Evolutionary conservation across 2,329 filamentous ascomycete genomes (phyloP), one percentile per base, ranked within the genome.

Genomic region (Aspergillus ochraceus): DNA sequence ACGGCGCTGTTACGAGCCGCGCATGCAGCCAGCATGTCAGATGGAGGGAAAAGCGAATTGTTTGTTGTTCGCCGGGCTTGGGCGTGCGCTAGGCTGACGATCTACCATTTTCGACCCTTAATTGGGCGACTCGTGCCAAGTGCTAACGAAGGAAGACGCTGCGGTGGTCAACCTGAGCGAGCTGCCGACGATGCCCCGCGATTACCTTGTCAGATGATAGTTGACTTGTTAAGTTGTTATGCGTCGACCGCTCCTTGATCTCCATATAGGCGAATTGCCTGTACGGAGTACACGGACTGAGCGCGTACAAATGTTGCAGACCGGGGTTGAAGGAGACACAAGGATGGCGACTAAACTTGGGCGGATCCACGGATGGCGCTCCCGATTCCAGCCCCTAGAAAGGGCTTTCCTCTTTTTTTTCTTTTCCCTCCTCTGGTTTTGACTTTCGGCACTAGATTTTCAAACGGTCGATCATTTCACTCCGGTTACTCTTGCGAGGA

Each of bases 191-290:
- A n/a, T 45, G 57, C 59, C 63, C 58, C 63, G 57, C 62, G 55
- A 54, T 47, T 8, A n/a, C 49, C 32, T 57, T 56, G 57, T 61
- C 60, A 63, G 60, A 63, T 64, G 62, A 64, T 60, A 47, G 29
- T 49, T 32, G 39, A 22, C 24, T 26, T 52, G n/a, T 19, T 57
- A 45, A 19, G 36, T 26, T 52, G n/a, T 19, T 57, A 45, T 24
- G 36, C 24, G 45, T 57, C 54, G 49, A 36, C 55, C 42, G 36
- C 32, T 53, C 56, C 49, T 39, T 55, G 22, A 51, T 14, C 20
- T 39, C 32, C 12, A 2, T n/a, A n/a, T 26, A 3, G 1, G 14
- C 6, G 26, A 20, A 20, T 29, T 53, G 52, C 32, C 11, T 14
- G 14, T 17, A 24, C 24, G 24, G 24, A 24, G 24, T 24, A 9